Evolutionary conservation across 805 yeast species (phyloP).

Genomic region (Yarrowia divulgata): DNA sequence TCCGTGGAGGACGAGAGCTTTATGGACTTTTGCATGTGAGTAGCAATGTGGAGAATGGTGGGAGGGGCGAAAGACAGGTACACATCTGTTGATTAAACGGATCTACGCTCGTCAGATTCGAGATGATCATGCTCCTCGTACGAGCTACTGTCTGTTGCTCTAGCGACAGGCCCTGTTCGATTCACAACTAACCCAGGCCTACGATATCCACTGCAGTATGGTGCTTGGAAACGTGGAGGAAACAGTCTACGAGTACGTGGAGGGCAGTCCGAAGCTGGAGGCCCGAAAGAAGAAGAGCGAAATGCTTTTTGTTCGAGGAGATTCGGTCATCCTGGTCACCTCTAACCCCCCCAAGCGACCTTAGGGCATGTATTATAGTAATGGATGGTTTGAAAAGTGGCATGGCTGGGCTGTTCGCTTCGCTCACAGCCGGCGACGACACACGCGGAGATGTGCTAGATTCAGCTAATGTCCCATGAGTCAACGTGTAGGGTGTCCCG

Average conservation of each 20-base stretch:
- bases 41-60: conserved; percentile 37
- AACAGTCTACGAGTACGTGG: conserved; percentile 68
- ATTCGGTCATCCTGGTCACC: conserved; percentile 85
- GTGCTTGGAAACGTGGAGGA: conserved; percentile 93
- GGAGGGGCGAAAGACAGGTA: background rate
- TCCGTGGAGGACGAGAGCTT: conserved; percentile 93
- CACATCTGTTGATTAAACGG: background rate
- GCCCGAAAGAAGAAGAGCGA: conserved; percentile 67
- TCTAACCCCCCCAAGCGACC: conserved; percentile 47
- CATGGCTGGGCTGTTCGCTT: background rate
- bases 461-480: too few species aligned
- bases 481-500: too few species aligned
- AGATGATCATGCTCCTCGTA: too few species aligned
- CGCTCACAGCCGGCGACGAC: too few species aligned
- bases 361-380: conserved; percentile 34
- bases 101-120: too few species aligned
- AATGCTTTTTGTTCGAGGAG: conserved; percentile 98
- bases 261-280: conserved; percentile 53
- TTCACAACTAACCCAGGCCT: conserved; percentile 57
- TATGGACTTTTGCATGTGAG: conserved; percentile 83
- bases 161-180: background rate
- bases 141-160: background rate
- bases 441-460: too few species aligned
- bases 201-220: conserved; percentile 95
- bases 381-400: conserved; percentile 25